Base-by-base conservation (phyloP, 2,329 filamentous ascomycete species). In the Botrytis fragariae region DNA sequence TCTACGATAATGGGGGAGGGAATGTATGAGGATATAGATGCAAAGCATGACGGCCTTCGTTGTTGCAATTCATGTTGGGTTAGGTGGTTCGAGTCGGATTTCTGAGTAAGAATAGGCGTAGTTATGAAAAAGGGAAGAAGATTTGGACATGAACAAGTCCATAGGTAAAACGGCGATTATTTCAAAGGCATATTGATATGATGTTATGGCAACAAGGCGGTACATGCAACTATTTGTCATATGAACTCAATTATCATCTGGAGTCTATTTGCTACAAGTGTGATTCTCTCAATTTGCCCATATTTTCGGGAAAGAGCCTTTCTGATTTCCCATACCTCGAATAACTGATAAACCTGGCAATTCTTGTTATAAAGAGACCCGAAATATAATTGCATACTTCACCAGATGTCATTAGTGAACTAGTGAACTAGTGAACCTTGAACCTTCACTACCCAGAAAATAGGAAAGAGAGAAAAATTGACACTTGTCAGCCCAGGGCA, bases 31-130 rank as follows among this genome's bases (percentile, higher is more conserved):
- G 51, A 57, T 57, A 57, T 29, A 0, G 51, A 29, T 18, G 1
- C 1, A 54, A 3, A 54, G 4, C 0, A 29, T 16, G 2, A 0
- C 6, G 5, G 14, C 12, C 16, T 18, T 18, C 25, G n/a, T 4
- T 3, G 51, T 6, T 57, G 51, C n/a, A 1, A 57, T 57, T 6
- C n/a, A 29, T 57, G 51, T 57, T 57, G 51, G 51, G 6, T 18
- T 32, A 29, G 32, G 7, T 57, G 51, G 51, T 57, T 57, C 6
- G 51, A 57, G 51, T 57, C 51, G 14, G 51, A 57, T 29, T 57
- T 57, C n/a, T 57, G n/a, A 29, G n/a, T 3, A 57, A 29, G 14
- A 29, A 57, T 57, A 29, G 51, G n/a, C 6, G 14, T 57, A 29
- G 14, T 5, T 14, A 57, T 9, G 48, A 54, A 6, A 51, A n/a